phyloP scores from a whole-genome alignment of 73 alveolate species.

The Paramecium sonneborni region DNA sequence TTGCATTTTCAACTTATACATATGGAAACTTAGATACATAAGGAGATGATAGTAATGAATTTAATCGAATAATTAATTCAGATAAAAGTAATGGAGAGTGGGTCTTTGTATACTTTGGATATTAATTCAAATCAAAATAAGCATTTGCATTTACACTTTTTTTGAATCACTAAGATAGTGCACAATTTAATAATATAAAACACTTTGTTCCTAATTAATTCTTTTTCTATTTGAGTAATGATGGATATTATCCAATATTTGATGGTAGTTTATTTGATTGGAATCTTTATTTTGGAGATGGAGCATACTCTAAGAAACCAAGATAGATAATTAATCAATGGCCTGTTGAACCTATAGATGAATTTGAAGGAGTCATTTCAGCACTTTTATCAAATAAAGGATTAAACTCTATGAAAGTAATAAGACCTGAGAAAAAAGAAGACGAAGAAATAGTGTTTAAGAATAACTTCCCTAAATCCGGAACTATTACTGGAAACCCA shows the following conservation, averaged over 20 bases:
- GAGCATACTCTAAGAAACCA: conserved; percentile 21
- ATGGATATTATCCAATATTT: conserved; percentile 5
- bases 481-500: background rate
- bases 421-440: background rate
- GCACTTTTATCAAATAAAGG: background rate
- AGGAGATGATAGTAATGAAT: conserved; percentile 29
- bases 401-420: background rate
- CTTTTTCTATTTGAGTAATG: conserved; percentile 17
- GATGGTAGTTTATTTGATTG: conserved; percentile 14
- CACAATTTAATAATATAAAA: conserved; percentile 1
- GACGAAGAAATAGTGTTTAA: background rate
- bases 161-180: background rate
- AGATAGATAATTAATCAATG: background rate
- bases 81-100: conserved; percentile 29
- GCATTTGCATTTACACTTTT: background rate
- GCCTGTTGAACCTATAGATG: conserved; percentile 6
- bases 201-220: conserved; percentile 48
- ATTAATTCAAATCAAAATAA: background rate
- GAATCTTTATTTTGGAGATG: conserved; percentile 30
- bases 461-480: background rate
- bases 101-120: conserved; percentile 45
- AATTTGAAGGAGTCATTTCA: background rate
- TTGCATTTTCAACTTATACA: conserved; percentile 23
- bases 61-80: background rate
- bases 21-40: conserved; percentile 28